Evolutionary conservation across 1,139 yeast genomes (phyloP).

Genomic region (Diutina sp.): DNA sequence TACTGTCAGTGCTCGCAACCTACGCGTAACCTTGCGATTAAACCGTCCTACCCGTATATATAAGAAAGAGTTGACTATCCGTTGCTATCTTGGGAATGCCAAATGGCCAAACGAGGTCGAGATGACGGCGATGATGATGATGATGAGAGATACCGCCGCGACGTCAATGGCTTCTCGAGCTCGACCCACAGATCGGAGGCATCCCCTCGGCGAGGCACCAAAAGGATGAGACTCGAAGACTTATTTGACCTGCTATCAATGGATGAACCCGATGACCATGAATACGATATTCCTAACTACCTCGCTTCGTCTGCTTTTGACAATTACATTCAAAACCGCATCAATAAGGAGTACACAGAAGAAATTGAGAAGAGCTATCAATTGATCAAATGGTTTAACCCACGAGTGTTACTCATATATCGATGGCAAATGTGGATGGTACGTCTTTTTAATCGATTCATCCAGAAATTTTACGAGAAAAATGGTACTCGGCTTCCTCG

Average conservation of each 20-base stretch:
- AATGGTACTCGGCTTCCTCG: not conserved
- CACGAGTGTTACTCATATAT: not conserved
- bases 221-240: not conserved
- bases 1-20: not conserved
- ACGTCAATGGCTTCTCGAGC: not conserved
- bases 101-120: not conserved
- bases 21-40: not conserved
- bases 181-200: not conserved
- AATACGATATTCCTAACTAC: not conserved
- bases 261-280: not conserved
- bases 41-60: not conserved
- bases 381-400: not conserved
- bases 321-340: not conserved
- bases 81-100: not conserved
- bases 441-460: not conserved
- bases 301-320: not conserved
- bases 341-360: not conserved
- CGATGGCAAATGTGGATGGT: slow-evolving; percentile 1
- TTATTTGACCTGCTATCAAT: not conserved
- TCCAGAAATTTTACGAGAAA: not conserved
- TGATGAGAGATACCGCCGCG: not conserved
- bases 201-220: not conserved
- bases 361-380: not conserved
- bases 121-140: not conserved
- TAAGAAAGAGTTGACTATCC: not conserved